These are phyloP conservation scores for Dissophora ornata DNA, from an alignment of 192 early-diverging fungal genomes.

Conservation along the genomic window DNA sequence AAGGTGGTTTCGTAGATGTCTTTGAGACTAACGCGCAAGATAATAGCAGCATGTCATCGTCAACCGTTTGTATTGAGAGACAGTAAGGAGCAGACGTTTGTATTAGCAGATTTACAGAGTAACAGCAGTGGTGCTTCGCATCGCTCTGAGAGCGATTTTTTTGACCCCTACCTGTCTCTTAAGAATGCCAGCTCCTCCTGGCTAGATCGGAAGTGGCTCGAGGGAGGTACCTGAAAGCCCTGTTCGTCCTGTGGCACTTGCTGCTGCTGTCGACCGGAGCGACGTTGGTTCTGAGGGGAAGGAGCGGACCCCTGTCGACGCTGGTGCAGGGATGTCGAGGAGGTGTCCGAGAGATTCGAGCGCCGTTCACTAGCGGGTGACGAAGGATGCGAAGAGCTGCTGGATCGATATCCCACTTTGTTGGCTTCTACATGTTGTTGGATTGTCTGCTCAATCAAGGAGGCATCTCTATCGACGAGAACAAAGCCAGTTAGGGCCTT, in stretches of 20 bases:
- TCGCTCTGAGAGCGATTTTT: too few relatives aligned
- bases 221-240: slow-evolving; percentile 26
- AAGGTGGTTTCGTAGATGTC: slow-evolving; percentile 60
- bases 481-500: too few relatives aligned
- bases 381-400: slow-evolving; percentile 22
- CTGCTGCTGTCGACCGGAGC: slow-evolving; percentile 25
- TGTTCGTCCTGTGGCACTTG: slow-evolving; percentile 23
- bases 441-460: slow-evolving; percentile 45
- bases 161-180: slow-evolving; percentile 32
- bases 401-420: slow-evolving; percentile 46
- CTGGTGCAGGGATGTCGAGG: slow-evolving; percentile 2
- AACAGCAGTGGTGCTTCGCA: too few relatives aligned
- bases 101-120: too few relatives aligned
- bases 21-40: slow-evolving; percentile 54
- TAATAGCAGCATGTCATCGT: too few relatives aligned
- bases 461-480: slow-evolving; percentile 52
- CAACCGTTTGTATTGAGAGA: too few relatives aligned
- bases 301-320: slow-evolving; percentile 25
- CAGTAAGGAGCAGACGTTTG: too few relatives aligned
- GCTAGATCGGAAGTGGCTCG: slow-evolving; percentile 40
- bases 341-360: slow-evolving; percentile 17
- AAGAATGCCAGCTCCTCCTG: slow-evolving; percentile 45
- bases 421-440: slow-evolving; percentile 54
- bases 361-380: slow-evolving; percentile 35
- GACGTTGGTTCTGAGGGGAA: slow-evolving; percentile 21